These are phyloP conservation scores for Sclerotinia trifoliorum DNA, from an alignment of 2,329 filamentous ascomycete genomes.

Conservation along the genomic window DNA sequence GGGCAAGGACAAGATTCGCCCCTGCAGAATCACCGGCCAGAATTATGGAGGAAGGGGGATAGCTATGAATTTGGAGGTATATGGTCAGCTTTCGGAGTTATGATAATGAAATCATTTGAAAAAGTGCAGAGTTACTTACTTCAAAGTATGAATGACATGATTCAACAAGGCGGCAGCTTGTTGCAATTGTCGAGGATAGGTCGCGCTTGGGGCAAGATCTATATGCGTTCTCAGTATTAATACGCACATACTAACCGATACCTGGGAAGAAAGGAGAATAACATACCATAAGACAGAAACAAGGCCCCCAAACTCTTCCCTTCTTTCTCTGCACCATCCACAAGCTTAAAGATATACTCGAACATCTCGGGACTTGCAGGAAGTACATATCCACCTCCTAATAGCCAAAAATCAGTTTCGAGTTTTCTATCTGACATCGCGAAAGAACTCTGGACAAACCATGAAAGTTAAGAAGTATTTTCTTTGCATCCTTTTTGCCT, in stretches of 20 bases:
- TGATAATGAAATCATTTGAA: constrained; percentile 51
- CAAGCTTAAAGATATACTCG: constrained; percentile 40
- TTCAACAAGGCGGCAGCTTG: constrained; percentile 48
- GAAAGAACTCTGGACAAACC: constrained; percentile 35
- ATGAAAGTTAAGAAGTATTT: constrained; percentile 49
- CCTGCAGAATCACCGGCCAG: constrained; percentile 55
- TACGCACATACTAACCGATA: neutral
- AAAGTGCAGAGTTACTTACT: constrained; percentile 39
- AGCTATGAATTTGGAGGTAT: constrained; percentile 59
- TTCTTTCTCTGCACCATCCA: constrained; percentile 38
- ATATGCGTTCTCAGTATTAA: neutral
- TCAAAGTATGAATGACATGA: constrained; percentile 42
- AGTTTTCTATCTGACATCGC: neutral
- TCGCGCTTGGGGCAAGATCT: constrained; percentile 47
- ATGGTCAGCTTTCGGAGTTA: constrained; percentile 47
- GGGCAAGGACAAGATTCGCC: constrained; percentile 47
- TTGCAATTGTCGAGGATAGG: constrained; percentile 50
- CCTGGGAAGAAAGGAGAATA: neutral
- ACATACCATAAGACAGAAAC: constrained; percentile 53
- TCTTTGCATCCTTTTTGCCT: constrained; percentile 42
- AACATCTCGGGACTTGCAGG: constrained; percentile 49
- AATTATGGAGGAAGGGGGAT: constrained; percentile 46
- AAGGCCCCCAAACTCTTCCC: constrained; percentile 51
- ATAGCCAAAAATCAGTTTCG: neutral
- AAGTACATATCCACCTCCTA: constrained; percentile 56